phyloP scores from a whole-genome alignment of 1,284 basidiomycete genomes.

The Marasmius sp. region DNA sequence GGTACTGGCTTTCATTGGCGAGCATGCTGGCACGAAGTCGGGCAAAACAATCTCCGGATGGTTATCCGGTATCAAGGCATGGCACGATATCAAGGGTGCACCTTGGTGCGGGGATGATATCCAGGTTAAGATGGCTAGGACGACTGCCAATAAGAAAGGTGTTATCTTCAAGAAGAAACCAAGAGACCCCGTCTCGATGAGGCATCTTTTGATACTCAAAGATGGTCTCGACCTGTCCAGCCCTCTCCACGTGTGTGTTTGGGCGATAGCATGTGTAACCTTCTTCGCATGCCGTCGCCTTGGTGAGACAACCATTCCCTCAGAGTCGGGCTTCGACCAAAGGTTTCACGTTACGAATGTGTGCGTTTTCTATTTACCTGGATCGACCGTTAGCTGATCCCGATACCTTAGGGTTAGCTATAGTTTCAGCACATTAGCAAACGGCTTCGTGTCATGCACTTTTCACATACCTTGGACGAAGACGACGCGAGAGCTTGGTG shows the following conservation, averaged over 20 bases:
- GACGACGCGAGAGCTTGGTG: neutral
- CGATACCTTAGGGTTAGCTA: neutral
- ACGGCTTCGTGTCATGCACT: neutral
- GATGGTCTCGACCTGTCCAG: neutral
- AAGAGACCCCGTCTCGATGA: slow-evolving; percentile 1
- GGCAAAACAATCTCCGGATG: neutral
- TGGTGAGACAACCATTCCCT: slow-evolving; percentile 7
- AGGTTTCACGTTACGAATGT: neutral
- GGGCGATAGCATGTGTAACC: neutral
- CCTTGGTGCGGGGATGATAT: slow-evolving; percentile 7
- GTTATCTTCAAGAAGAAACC: neutral
- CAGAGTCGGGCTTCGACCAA: neutral
- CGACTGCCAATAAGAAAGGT: no score
- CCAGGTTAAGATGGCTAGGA: slow-evolving; percentile 1
- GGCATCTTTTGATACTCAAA: neutral
- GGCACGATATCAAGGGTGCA: slow-evolving; percentile 7
- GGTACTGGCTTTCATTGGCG: slow-evolving; percentile 18
- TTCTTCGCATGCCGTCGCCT: slow-evolving; percentile 12
- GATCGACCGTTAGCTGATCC: no score
- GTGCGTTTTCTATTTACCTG: neutral
- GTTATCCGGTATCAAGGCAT: slow-evolving; percentile 6
- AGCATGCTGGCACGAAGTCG: neutral
- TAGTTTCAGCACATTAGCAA: neutral
- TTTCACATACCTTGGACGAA: neutral
- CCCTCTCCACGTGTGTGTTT: slow-evolving; percentile 6